These are phyloP conservation scores for Morella rubra DNA, from an alignment of 306 rosid species.

Conservation along the genomic window DNA sequence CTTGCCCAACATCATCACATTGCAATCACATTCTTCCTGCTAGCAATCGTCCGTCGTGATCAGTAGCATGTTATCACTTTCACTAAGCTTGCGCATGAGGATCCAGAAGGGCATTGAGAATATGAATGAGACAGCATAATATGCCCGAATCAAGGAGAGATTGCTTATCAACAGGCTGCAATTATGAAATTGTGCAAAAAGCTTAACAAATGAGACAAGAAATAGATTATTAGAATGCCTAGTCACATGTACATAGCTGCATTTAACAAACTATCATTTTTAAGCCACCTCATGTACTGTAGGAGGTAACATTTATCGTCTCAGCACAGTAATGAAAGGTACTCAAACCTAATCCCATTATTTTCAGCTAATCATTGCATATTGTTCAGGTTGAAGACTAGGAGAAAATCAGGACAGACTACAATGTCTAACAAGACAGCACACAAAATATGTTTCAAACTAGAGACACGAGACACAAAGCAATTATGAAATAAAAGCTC, in stretches of 20 bases:
- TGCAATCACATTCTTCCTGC: constrained; percentile 42
- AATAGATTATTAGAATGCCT: background rate
- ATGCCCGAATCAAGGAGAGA: constrained; percentile 99
- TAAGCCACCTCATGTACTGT: background rate
- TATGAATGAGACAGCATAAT: constrained; percentile 93
- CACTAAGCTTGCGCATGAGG: constrained; percentile 67
- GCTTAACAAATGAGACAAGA: background rate
- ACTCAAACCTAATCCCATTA: background rate
- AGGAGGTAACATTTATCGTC: background rate
- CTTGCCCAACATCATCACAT: constrained; percentile 52
- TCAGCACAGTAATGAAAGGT: background rate
- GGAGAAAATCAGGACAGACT: constrained; percentile 1
- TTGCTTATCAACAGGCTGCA: constrained; percentile 96
- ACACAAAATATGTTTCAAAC: background rate
- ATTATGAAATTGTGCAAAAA: background rate
- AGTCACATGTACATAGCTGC: background rate
- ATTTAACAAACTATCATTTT: background rate
- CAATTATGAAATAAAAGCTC: background rate
- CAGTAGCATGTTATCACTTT: constrained; percentile 42
- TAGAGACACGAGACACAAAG: constrained; percentile 8
- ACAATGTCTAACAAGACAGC: constrained; percentile 18
- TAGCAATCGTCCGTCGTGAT: constrained; percentile 40
- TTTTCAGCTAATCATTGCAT: background rate
- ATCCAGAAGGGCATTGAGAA: constrained; percentile 82
- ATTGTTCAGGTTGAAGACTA: background rate